phyloP scores from a whole-genome alignment of 2,329 filamentous ascomycete genomes.

The Xylariaceae sp. region DNA sequence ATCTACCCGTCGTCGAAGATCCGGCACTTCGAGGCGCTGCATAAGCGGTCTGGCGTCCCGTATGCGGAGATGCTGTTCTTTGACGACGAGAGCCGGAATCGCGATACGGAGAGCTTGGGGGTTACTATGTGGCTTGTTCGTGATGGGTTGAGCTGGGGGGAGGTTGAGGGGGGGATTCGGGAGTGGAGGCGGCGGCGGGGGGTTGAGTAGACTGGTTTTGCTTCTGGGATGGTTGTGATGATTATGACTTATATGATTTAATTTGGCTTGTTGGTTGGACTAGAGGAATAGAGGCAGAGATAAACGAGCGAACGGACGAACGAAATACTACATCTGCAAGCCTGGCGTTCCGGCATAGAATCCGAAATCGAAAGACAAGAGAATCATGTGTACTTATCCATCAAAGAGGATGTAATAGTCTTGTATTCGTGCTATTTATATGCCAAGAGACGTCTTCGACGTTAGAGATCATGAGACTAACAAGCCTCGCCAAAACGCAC shows the following conservation, averaged over 20 bases:
- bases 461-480: background rate
- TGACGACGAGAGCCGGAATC: constrained; percentile 84
- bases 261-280: background rate
- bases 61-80: constrained; percentile 93
- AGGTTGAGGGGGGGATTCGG: constrained; percentile 73
- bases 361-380: background rate
- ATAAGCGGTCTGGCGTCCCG: constrained; percentile 63
- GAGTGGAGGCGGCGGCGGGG: constrained; percentile 73
- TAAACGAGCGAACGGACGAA: background rate
- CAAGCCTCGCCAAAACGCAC: no score
- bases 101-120: constrained; percentile 73
- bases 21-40: constrained; percentile 74
- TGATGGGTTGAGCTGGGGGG: constrained; percentile 71
- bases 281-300: background rate
- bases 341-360: constrained; percentile 9
- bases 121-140: constrained; percentile 80
- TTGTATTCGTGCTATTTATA: background rate
- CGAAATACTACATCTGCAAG: background rate
- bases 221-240: no score
- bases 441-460: background rate
- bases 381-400: background rate
- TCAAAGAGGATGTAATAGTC: background rate
- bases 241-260: background rate
- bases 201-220: constrained; percentile 10
- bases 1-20: constrained; percentile 77